These are phyloP conservation scores for Phytophthora tubulina DNA, from an alignment of 352 stramenopile genomes.

Conservation along the genomic window DNA sequence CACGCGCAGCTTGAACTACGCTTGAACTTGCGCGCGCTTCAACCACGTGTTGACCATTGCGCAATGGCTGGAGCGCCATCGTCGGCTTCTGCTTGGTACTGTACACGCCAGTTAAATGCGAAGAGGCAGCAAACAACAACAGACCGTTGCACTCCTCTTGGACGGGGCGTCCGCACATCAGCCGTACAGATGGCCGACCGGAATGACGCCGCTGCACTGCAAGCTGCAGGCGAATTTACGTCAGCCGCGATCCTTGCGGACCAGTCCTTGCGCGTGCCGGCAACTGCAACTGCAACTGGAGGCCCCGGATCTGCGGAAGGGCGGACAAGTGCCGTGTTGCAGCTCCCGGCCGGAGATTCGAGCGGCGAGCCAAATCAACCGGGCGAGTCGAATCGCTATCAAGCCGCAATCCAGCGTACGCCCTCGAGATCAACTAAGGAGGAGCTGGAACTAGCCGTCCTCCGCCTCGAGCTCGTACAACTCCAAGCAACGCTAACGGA, in stretches of 20 bases:
- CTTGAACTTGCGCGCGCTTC: conserved; percentile 40
- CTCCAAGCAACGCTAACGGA: conserved; percentile 20
- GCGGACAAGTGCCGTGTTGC: conserved; percentile 23
- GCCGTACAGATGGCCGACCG: conserved; percentile 25
- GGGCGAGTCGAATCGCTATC: background rate
- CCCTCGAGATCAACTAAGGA: background rate
- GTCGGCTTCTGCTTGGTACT: conserved; percentile 10
- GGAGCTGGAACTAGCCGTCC: conserved; percentile 10
- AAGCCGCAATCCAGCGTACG: conserved; percentile 4
- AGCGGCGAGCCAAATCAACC: conserved; percentile 9
- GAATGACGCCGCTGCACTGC: conserved; percentile 26
- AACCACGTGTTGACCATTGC: conserved; percentile 37
- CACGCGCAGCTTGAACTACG: conserved; percentile 20
- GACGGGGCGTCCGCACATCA: conserved; percentile 16
- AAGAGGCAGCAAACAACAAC: conserved; percentile 17
- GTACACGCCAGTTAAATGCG: conserved; percentile 22
- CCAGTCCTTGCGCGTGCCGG: conserved; percentile 32
- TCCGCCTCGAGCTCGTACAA: conserved; percentile 27
- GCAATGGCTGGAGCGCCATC: conserved; percentile 10
- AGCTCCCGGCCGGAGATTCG: conserved; percentile 24
- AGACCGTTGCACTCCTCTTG: conserved; percentile 30
- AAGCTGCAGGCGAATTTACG: conserved; percentile 14
- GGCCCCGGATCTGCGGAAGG: conserved; percentile 24
- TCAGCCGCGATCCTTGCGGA: conserved; percentile 22
- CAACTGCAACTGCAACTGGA: conserved; percentile 40